These are phyloP conservation scores for Prunus campanulata DNA, from an alignment of 306 rosid species.

Conservation along the genomic window DNA sequence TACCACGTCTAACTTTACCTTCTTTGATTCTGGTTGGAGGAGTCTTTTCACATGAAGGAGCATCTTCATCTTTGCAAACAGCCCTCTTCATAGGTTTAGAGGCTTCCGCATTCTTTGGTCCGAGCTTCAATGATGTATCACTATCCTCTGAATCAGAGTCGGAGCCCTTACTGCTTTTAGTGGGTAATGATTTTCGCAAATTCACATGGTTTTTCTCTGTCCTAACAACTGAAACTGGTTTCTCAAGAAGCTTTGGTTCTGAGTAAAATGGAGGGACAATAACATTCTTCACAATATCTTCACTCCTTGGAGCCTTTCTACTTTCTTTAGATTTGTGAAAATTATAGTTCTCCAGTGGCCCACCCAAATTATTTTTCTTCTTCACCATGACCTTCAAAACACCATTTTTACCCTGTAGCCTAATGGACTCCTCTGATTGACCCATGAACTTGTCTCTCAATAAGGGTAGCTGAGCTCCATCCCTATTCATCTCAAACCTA, in stretches of 20 bases:
- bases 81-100: constrained; percentile 42
- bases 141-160: constrained; percentile 67
- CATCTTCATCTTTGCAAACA: constrained; percentile 48
- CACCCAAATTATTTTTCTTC: constrained; percentile 52
- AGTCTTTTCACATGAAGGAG: constrained; percentile 55
- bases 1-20: constrained; percentile 78
- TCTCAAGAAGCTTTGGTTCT: constrained; percentile 44
- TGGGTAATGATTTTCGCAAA: constrained; percentile 47
- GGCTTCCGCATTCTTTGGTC: constrained; percentile 45
- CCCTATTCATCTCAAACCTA: constrained; percentile 45
- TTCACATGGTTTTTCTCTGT: constrained; percentile 46
- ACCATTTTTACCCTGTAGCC: constrained; percentile 96
- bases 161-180: constrained; percentile 49
- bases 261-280: constrained; percentile 32
- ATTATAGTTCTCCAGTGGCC: constrained; percentile 39
- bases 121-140: constrained; percentile 57
- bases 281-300: constrained; percentile 47
- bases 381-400: constrained; percentile 90
- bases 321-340: constrained; percentile 47
- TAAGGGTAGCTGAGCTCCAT: constrained; percentile 41
- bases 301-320: constrained; percentile 47
- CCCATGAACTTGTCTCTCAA: constrained; percentile 53
- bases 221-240: constrained; percentile 40
- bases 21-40: constrained; percentile 49
- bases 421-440: constrained; percentile 64